Evolutionary conservation across 2,329 filamentous ascomycete genomes (phyloP), one percentile per base, ranked within the genome.

Genomic region (Claviceps arundinis): DNA sequence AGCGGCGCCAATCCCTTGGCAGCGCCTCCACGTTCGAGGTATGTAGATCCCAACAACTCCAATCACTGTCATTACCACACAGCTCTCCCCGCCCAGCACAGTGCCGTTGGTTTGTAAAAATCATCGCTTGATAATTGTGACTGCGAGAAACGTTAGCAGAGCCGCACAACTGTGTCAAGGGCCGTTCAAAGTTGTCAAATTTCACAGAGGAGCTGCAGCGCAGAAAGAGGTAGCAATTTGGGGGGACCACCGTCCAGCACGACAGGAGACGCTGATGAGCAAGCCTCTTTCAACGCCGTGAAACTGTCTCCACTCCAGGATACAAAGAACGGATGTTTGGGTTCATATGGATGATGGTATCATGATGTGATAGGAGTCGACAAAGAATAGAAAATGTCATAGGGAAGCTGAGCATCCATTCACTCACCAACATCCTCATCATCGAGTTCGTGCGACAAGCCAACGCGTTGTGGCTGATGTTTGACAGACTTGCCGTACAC

Each of bases 401-500:
- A 52, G 44, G 14, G 22, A 14, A 30, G 2, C 5, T 7, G 40
- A 40, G 24, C n/a, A 24, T 22, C 14, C 37, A 34, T 42, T 26
- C 51, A 75, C 84, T 73, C 77, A 91, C 88, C 88, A 70, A 98
- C 95, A 72, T 98, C 93, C 73, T 98, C 93, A 68, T 98, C 93
- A 53, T 82, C 88, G 63, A 98, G 76, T 74, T 95, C 89, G 68
- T 98, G 93, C 50, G 80, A 74, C 58, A 98, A 77, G 48, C 93
- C 93, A 56, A 97, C 93, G 63, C 90, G 82, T 72, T 98, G 93
- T 58, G 93, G 93, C 72, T 97, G 93, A 73, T 98, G 93, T 77
- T 97, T 97, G 60, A 97, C 91, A 52, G 90, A 96, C 68, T 91
- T 93, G 60, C 93, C 93, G 69, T 97, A 98, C 43, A 98, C 93